These are phyloP conservation scores for Aspergillus pseudotamarii DNA, from an alignment of 2,329 filamentous ascomycete genomes.

Conservation along the genomic window DNA sequence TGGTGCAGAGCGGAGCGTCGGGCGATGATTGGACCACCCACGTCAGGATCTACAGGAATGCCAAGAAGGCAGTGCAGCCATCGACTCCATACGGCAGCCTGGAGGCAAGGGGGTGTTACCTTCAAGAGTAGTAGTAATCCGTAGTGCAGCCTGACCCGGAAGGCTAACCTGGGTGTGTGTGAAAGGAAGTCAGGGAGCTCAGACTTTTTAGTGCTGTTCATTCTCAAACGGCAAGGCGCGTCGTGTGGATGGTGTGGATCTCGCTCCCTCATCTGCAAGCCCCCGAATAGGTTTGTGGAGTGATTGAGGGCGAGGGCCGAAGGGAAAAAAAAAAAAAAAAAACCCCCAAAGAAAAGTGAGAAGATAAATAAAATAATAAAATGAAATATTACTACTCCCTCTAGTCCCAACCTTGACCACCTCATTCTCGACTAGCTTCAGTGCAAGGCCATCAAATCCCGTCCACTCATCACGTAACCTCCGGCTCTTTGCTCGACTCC, in stretches of 20 bases:
- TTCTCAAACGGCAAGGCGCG: conserved; percentile 1
- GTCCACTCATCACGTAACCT: conserved; percentile 1
- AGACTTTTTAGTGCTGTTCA: background rate
- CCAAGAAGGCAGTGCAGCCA: conserved; percentile 7
- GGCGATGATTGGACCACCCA: background rate
- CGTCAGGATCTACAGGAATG: conserved; percentile 1
- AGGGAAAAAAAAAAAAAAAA: background rate
- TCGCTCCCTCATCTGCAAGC: background rate
- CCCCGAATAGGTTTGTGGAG: too few species aligned
- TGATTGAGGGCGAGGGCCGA: too few species aligned
- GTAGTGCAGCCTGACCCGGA: conserved; percentile 4
- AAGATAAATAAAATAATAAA: background rate
- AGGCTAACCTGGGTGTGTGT: background rate
- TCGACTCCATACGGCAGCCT: background rate
- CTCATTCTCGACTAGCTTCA: background rate
- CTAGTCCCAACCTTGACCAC: background rate
- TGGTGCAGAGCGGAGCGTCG: background rate
- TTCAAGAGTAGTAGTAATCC: background rate
- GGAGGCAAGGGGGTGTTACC: conserved; percentile 6
- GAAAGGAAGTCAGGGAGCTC: background rate
- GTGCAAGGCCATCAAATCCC: background rate
- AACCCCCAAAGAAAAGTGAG: background rate
- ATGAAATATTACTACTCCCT: background rate
- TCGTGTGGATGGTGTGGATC: background rate
- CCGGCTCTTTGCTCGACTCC: conserved; percentile 2